Evolutionary conservation across 257 asterid genomes (phyloP), one percentile per base, ranked within the genome.

Genomic region (Parsonsia alboflavescens): DNA sequence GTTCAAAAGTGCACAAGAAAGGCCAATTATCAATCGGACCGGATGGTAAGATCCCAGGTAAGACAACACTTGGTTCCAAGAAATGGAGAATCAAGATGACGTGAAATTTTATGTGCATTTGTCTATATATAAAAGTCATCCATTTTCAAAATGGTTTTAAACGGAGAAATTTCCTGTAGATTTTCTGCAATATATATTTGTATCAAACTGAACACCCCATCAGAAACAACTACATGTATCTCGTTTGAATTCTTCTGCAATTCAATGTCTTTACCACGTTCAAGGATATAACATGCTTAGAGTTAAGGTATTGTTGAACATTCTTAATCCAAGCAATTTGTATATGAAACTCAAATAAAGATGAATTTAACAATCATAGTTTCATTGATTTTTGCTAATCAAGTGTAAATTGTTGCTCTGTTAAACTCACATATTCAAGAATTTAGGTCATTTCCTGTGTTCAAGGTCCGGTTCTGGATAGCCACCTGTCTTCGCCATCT

Each of bases 401-500:
- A 26, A 10, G 7, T 10, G 33, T 24, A 3, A 24, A 21, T 36
- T 64, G 70, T 65, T 39, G 70, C 50, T 1, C 30, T 9, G 28
- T 11, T 65, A 39, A 39, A 39, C 70, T 65, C 70, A 39, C 50
- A 65, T 26, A 26, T 59, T 8, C 16, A 19, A 10, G 7, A 39
- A 16, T 65, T 19, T 4, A 8, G 50, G 44, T 7, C 16, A 41
- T 36, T 52, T 63, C 42, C 63, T 78, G 75, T 79, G 72, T 81
- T 81, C 61, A 84, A 79, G 28, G 76, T 76, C 78, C 70, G 85
- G 75, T 90, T 88, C 53, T 79, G 73, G n/a, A 74, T 57, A 57
- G 81, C 92, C 52, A 93, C 83, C 83, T 88, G 91, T 84, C 88
- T 89, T 74, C 96, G 84, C 98, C 97, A 94, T 73, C 91, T 89